Evolutionary conservation across 257 asterid genomes (phyloP), one percentile per base, ranked within the genome.

Genomic region (Datura wrightii): DNA sequence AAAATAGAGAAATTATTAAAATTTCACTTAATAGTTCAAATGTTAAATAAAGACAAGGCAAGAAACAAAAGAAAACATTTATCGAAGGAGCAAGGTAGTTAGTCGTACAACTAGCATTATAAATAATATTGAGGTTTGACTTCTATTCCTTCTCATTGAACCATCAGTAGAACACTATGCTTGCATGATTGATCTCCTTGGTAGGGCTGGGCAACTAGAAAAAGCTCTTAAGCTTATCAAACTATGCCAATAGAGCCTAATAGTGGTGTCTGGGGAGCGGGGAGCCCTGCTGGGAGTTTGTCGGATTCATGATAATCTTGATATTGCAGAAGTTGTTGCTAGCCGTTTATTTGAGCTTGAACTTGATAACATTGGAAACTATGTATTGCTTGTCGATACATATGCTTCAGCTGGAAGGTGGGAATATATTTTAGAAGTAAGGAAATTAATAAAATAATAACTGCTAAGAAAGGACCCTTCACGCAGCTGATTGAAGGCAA

Each of bases 251-350:
- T 91, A 83, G 91, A 91, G 79, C 90, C 99, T 74, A 87, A 87
- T 83, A 95, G 94, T 2, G 89, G 95, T 50, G 84, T 93, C 7
- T 96, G 98, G 99, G 98, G 99, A 46, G 97, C 98, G 98, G 99
- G 98, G 99, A 46, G 97, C 98, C 86, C 90, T 96, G 67, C 94
- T 96, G 4, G 98, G 94, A 70, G 91, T 95, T 24, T 91, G 96
- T 79, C 93, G 97, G 9, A 83, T 85, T 10, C 87, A 93, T 67
- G 87, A 83, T 36, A 90, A 94, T 79, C 87, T 93, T 10, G 92
- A 92, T 74, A 66, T 96, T 83, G 99, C 97, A n/a, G 95, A 96
- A 86, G 87, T 92, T 63, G 95, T 96, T 24, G 95, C 98, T 0
- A 63, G 41, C 18, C 89, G 83, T 83, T 87, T 96, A 14, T 93